Base-by-base conservation (phyloP, 495 filamentous ascomycete genomes). In the Darksidea phi region DNA sequence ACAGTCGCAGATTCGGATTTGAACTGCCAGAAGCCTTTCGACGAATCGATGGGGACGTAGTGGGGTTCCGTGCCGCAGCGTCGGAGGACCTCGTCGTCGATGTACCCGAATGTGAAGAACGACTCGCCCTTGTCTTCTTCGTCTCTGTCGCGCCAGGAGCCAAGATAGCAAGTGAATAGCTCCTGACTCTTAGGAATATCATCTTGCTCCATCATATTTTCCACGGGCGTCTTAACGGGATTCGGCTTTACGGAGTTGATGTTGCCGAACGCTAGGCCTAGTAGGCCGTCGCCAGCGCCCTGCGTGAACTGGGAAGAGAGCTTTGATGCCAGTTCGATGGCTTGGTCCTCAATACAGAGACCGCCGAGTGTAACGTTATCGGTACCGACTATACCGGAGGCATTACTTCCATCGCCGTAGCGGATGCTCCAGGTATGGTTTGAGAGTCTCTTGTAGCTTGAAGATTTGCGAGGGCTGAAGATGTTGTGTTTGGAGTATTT, bases 21-120 rank as follows among this genome's bases (percentile, higher is more conserved):
- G 69, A 92, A 85, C 73, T 80, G 73, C 88, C 88, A 92, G 74
- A 89, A 89, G 21, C 88, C 88, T 38, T 86, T 71, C 11, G 80
- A 82, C 53, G 82, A 86, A 73, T 91, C 86, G 52, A 92, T 70
- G 26, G 80, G 73, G 1, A 85, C 82, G 75, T 87, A 91, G 54
- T 78, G 70, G 38, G 88, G 80, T 0, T 82, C 79, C 54, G 80
- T 67, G 26, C 78, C 79, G 6, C 75, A 59, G 1, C 41, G 75
- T 43, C 75, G 78, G 46, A 89, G 77, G 0, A 84, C 79, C 6
- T 80, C 82, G 59, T 88, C 68, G 67, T 91, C 88, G 67, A 91
- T 86, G 68, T 78, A 90, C 24, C 88, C 89, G 64, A 91, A 91
- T 0, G 88, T 91, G 74, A 88, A 91, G 77, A 91, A 91, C 1